Evolutionary conservation across 805 yeast species (phyloP), one percentile per base, ranked within the genome.

Genomic region (Zygosaccharomyces lentus): DNA sequence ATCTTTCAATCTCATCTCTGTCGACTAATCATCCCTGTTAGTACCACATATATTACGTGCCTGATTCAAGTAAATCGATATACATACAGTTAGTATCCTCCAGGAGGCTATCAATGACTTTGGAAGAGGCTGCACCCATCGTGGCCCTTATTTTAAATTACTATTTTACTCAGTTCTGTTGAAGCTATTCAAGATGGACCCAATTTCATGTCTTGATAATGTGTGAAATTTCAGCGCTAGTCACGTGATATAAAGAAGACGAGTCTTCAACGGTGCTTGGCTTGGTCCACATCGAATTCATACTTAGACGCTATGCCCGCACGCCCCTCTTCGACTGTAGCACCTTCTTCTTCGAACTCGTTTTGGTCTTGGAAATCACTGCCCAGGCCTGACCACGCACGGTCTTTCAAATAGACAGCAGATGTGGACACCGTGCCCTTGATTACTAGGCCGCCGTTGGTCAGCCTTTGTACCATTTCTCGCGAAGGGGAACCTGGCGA

Each of bases 261-360:
- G 10, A 27, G 34, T 9, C 10, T 9, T 27, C 21, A 38, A 17
- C 9, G n/a, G 5, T 23, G 21, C 26, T 27, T 38, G 7, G 41
- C 34, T 16, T 38, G 21, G 9, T 13, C 32, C 17, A 38, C 32
- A 53, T 74, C 78, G 43, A 62, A 68, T 37, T 72, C 76, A 57
- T 91, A 93, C 2, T 93, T 95, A 54, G 98, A 74, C 2, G 99
- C 99, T 46, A 91, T 78, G 32, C 99, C 99, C 2, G 77, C 72
- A 38, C 83, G 72, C 1, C 99, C 99, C 52, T 83, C 81, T 59
- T 89, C 96, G 0, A 88, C 75, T 0, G 73, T 64, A 0, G 97
- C 95, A 32, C 95, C 96, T n/a, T 75, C 79, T 38, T 69, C 72
- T 42, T 69, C 73, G 25, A 49, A 58, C 25, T 57, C 67, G 31